These are phyloP conservation scores for Fusarium neocosmosporiellum DNA, from an alignment of 2,329 filamentous ascomycete species.

Conservation along the genomic window DNA sequence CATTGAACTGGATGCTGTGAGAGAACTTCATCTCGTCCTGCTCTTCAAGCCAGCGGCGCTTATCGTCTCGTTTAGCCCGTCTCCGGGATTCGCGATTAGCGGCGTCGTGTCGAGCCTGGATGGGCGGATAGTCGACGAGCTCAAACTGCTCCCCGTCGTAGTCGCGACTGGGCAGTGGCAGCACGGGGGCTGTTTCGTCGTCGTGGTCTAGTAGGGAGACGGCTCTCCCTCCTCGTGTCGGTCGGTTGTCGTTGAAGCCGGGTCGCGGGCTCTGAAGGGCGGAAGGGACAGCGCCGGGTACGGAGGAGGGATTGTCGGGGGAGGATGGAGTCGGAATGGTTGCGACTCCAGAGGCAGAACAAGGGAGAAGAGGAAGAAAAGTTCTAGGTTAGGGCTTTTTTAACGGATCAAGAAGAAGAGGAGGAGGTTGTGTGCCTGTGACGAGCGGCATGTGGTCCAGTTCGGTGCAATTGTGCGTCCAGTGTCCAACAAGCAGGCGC, in stretches of 20 bases:
- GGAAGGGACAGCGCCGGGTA: conserved; percentile 44
- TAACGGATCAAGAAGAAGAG: background rate
- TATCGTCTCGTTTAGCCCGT: conserved; percentile 65
- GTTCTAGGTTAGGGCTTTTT: conserved; percentile 6
- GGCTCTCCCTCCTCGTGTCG: conserved; percentile 52
- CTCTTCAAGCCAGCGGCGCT: conserved; percentile 76
- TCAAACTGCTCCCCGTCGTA: conserved; percentile 50
- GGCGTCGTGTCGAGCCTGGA: conserved; percentile 44
- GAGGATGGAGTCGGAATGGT: conserved; percentile 49
- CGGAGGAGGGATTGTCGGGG: conserved; percentile 54
- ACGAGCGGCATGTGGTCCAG: conserved; percentile 31
- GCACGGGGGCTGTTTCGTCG: background rate
- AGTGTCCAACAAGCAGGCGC: conserved; percentile 4
- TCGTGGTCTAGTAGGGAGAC: conserved; percentile 20
- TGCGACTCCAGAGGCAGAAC: conserved; percentile 31
- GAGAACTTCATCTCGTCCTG: conserved; percentile 99
- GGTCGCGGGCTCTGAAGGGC: conserved; percentile 24
- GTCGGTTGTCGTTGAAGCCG: conserved; percentile 35
- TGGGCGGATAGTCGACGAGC: conserved; percentile 54
- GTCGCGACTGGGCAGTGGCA: background rate
- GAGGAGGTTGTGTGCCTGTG: conserved; percentile 19
- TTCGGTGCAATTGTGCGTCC: conserved; percentile 33
- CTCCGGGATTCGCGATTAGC: conserved; percentile 49
- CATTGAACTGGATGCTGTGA: conserved; percentile 99
- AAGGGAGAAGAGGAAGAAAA: background rate